Evolutionary conservation across 345 rosid species (phyloP).

Genomic region (Citrus glauca): DNA sequence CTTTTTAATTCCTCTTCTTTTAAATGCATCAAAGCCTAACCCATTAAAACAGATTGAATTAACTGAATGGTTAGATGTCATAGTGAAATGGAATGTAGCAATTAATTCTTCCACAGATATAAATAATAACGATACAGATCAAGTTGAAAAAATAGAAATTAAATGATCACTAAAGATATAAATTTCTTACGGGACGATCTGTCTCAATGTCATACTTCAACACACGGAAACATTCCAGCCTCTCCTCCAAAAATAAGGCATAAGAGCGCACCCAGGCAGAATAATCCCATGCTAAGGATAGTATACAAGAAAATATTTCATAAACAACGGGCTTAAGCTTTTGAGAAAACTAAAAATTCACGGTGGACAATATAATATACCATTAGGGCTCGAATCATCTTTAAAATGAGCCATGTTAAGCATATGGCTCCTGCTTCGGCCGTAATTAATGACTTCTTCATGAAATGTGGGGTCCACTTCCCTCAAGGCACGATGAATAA

Average conservation of each 20-base stretch:
- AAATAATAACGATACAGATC: neutral
- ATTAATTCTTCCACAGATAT: neutral
- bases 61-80: neutral
- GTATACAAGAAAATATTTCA: slow-evolving; percentile 17
- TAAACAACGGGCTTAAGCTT: slow-evolving; percentile 3
- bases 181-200: slow-evolving; percentile 69
- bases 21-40: neutral
- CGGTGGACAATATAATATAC: slow-evolving; percentile 31
- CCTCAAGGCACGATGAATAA: slow-evolving; percentile 94
- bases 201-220: slow-evolving; percentile 85
- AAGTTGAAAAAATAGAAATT: slow-evolving; percentile 3
- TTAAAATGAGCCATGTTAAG: slow-evolving; percentile 96
- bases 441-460: slow-evolving; percentile 92
- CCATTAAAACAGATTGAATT: neutral
- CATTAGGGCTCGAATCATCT: slow-evolving; percentile 95
- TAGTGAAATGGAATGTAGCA: neutral
- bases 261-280: slow-evolving; percentile 94
- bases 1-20: neutral
- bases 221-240: slow-evolving; percentile 87
- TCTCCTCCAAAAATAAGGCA: slow-evolving; percentile 92
- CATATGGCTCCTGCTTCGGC: slow-evolving; percentile 89
- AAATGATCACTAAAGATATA: slow-evolving; percentile 6
- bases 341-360: slow-evolving; percentile 10
- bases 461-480: slow-evolving; percentile 98
- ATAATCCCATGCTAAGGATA: slow-evolving; percentile 81